These are phyloP conservation scores for Penicillium flavigenum DNA, from an alignment of 495 filamentous ascomycete species.

Conservation along the genomic window DNA sequence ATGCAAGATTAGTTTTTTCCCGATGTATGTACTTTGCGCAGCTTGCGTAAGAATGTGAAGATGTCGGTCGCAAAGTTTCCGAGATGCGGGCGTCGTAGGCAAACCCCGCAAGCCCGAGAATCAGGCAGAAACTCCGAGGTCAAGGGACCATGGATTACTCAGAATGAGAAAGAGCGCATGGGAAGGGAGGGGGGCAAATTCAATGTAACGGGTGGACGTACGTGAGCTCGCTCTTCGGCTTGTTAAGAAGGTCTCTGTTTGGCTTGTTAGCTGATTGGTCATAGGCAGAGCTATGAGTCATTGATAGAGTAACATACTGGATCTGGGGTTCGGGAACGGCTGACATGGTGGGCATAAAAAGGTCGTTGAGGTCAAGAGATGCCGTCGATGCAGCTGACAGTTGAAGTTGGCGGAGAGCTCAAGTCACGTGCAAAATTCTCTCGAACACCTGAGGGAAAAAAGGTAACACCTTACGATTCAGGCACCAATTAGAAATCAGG, in stretches of 20 bases:
- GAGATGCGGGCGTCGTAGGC: constrained; percentile 14
- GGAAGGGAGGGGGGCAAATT: not conserved
- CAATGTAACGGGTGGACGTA: constrained; percentile 42
- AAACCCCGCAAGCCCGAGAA: constrained; percentile 11
- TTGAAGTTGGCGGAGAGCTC: constrained; percentile 7
- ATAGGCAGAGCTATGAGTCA: constrained; percentile 17
- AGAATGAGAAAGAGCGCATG: not conserved
- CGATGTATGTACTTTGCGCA: constrained; percentile 20
- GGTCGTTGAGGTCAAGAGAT: not conserved
- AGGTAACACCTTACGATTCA: not conserved
- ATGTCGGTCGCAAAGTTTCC: constrained; percentile 11
- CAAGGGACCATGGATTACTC: not conserved
- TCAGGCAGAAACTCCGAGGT: constrained; percentile 12
- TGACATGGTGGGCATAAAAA: constrained; percentile 53
- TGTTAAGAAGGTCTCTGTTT: constrained; percentile 72
- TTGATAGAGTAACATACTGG: constrained; percentile 56
- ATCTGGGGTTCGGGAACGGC: constrained; percentile 63
- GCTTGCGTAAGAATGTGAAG: constrained; percentile 27
- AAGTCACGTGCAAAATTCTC: not conserved
- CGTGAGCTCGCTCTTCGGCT: constrained; percentile 79
- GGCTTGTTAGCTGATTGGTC: constrained; percentile 15
- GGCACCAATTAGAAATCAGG: not conserved
- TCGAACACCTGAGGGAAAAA: not conserved
- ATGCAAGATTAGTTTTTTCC: constrained; percentile 25
- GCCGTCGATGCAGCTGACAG: not conserved